phyloP scores from a whole-genome alignment of 1,284 basidiomycete genomes.

The Caloboletus firmus region DNA sequence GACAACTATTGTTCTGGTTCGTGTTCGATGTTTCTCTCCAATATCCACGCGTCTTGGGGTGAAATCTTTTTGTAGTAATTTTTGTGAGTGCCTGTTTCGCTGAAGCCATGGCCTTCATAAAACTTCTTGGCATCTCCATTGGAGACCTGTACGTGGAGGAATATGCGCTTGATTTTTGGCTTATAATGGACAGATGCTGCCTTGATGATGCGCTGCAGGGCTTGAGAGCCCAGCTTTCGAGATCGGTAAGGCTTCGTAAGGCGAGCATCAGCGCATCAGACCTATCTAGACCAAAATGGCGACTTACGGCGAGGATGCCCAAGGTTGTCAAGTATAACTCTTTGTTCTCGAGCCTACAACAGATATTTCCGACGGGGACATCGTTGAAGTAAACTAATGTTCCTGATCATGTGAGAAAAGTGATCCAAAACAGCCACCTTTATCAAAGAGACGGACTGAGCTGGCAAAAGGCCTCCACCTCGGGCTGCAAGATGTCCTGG shows the following conservation, averaged over 20 bases:
- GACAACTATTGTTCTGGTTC: conserved; percentile 26
- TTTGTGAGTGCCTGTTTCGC: conserved; percentile 58
- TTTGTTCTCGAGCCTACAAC: conserved; percentile 71
- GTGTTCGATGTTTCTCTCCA: conserved; percentile 49
- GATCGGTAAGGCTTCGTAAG: conserved; percentile 71
- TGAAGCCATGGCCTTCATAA: conserved; percentile 78
- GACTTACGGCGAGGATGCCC: conserved; percentile 75
- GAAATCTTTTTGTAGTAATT: conserved; percentile 82
- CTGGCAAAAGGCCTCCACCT: conserved; percentile 78
- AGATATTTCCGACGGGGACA: conserved; percentile 79
- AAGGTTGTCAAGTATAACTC: conserved; percentile 83
- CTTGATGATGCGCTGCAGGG: conserved; percentile 60
- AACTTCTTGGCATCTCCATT: conserved; percentile 71
- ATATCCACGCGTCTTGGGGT: conserved; percentile 77
- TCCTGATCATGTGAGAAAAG: conserved; percentile 28
- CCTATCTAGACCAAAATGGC: conserved; percentile 18
- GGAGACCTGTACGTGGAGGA: conserved; percentile 76
- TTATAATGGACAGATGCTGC: conserved; percentile 58
- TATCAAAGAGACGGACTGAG: conserved; percentile 50
- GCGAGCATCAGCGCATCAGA: conserved; percentile 14
- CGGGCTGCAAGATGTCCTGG: conserved; percentile 64
- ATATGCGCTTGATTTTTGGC: conserved; percentile 65
- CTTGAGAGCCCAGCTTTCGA: conserved; percentile 66
- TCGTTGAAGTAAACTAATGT: conserved; percentile 79
- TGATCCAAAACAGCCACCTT: conserved; percentile 7